Base-by-base conservation (phyloP, 257 asterid genomes). In the Scutellaria galericulata region DNA sequence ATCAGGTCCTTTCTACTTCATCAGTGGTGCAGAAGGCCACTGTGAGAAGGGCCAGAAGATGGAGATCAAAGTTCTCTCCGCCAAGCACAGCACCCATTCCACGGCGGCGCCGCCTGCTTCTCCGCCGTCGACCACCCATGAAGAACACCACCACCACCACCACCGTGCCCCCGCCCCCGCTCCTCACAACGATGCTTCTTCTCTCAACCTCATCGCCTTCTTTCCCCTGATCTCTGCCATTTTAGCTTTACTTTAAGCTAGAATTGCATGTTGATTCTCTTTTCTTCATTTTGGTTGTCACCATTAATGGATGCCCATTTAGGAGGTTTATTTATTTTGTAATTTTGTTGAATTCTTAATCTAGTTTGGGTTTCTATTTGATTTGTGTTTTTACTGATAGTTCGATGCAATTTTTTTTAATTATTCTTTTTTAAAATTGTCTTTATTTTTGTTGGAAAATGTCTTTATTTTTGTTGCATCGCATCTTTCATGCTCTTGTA, bases 1-100 rank as follows among this genome's bases (percentile, higher is more conserved):
- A 24, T 82, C 93, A 7, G 95, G 95, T 0, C 70, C 80, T 1
- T 83, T 78, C 45, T 91, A 59, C 82, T 89, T 87, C 82, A 81
- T 91, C 20, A 89, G 97, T 78, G 96, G 95, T 1, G 88, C 83
- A 7, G 66, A 83, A 3, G 95, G 83, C 3, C 92, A 87, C 63
- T 91, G 96, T 53, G 65, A 78, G 54, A 80, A 83, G 41, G 95
- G 88, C 7, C 83, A 87, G 57, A 91, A 87, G 83, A 11, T 87
- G 18, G 78, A 64, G 46, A 51, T 91, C 3, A 22, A 3, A 9
- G 96, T 91, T 11, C 22, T 89, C 31, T 75, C 93, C 3, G 53
- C 79, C 50, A 61, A 67, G 7, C 88, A 78, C 60, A 7, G 60
- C 62, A 39, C 27, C 48, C 14, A 54, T 18, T 10, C 39, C 5